These are phyloP conservation scores for Ochetophila trinervis DNA, from an alignment of 306 rosid genomes.

Conservation along the genomic window DNA sequence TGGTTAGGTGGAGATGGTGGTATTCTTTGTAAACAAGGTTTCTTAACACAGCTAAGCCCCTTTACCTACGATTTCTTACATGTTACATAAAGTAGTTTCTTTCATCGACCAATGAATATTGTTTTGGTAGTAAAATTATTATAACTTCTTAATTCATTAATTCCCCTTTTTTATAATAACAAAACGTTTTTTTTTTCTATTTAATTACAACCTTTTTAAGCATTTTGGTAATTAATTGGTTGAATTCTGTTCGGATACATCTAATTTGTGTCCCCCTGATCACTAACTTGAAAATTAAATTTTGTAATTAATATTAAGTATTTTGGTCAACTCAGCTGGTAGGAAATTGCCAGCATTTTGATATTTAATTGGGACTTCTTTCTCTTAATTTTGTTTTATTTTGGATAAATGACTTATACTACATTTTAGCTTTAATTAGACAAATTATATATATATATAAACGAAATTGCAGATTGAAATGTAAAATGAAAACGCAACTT, in stretches of 20 bases:
- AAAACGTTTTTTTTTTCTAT: no score
- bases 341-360: not conserved
- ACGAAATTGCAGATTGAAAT: not conserved
- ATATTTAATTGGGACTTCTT: not conserved
- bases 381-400: not conserved
- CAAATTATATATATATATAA: no score
- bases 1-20: constrained; percentile 62
- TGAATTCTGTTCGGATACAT: constrained; percentile 5
- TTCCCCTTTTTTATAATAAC: not conserved
- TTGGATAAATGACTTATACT: no score
- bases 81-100: constrained; percentile 60
- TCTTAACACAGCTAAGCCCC: constrained; percentile 7
- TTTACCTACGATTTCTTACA: constrained; percentile 41
- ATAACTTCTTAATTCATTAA: not conserved
- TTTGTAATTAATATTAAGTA: not conserved
- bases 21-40: constrained; percentile 50
- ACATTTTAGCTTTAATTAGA: no score
- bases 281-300: not conserved
- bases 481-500: not conserved
- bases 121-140: not conserved
- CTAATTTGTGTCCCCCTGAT: not conserved
- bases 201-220: not conserved
- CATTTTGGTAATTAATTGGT: constrained; percentile 1
- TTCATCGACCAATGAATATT: constrained; percentile 15
- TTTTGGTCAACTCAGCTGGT: not conserved